Base-by-base conservation (phyloP, 2,329 filamentous ascomycete species). In the Penicillium hesseltinei region DNA sequence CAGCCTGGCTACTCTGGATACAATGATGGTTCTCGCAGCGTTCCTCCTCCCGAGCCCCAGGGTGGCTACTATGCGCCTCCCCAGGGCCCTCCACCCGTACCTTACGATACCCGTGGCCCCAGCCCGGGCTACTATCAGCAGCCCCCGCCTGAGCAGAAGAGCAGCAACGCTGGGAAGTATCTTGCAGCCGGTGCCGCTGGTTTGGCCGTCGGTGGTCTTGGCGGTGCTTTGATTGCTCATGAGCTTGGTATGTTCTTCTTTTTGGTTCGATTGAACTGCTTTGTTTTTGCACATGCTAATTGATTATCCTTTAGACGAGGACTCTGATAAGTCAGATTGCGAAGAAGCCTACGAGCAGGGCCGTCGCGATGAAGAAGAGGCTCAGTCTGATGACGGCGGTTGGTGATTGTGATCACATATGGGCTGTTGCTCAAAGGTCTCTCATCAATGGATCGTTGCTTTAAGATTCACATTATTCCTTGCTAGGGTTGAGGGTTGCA, bases 131-230 rank as follows among this genome's bases (percentile, higher is more conserved):
- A 64, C 42, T 54, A 62, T 29, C 52, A 60, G 31, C 60, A 69
- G 39, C 2, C 9, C 5, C 56, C 67, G 39, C 59, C 72, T 36
- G 62, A 73, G 54, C 70, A 77, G 60, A 72, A 78, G 62, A 73
- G 75, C 40, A 78, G 79, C 47, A 78, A 80, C 27, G 78, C 77
- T 53, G 79, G 80, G 36, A 80, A 81, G 65, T 77, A 84, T 65
- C 69, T 86, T 21, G 74, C 83, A 38, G 84, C 80, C 23, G 85
- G 81, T 51, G 81, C 82, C 6, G 85, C 79, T 43, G 85, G 85
- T 67, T 60, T 86, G 29, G 84, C 82, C 0, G 74, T 80, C 9
- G 83, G 83, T 60, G 81, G 78, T 43, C 68, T 84, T 35, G 85
- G 82, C 11, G 85, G 84, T 46, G 85, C 83, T 4, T 67, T 85